Evolutionary conservation across 768 basidiomycete species (phyloP), one percentile per base, ranked within the genome.

Genomic region (Pluteus cervinus): DNA sequence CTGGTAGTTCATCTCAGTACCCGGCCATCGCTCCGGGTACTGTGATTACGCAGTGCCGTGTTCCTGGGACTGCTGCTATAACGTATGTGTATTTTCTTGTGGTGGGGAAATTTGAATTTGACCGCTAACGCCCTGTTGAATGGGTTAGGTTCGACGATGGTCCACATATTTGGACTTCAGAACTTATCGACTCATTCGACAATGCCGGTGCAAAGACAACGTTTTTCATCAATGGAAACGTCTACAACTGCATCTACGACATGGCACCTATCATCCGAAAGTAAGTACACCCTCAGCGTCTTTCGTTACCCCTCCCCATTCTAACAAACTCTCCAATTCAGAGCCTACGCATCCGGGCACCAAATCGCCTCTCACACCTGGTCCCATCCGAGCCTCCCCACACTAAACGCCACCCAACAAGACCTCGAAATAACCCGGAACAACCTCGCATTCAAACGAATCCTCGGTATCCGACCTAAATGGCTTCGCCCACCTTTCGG

Each of bases 101-200:
- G n/a, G n/a, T n/a, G n/a, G n/a, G n/a, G n/a, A n/a, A n/a, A n/a
- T n/a, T n/a, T n/a, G n/a, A n/a, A n/a, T n/a, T n/a, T n/a, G n/a
- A n/a, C n/a, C n/a, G n/a, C n/a, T n/a, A n/a, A n/a, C n/a, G n/a
- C n/a, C n/a, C n/a, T n/a, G n/a, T n/a, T n/a, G n/a, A n/a, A n/a
- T n/a, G n/a, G n/a, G n/a, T n/a, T n/a, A n/a, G n/a, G n/a, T n/a
- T 47, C 24, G 46, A 47, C 33, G 46, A 47, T 28, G 46, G 46
- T n/a, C 46, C 46, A 6, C 44, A 44, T 29, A 36, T 32, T 14
- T 47, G 46, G 46, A 47, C 46, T 7, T 44, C 42, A 3, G 31
- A 12, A 11, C 24, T 47, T 11, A 47, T 47, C 25, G 39, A 46
- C 29, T 41, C 37, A 15, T 3, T 15, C 24, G 15, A 29, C 24